phyloP scores from a whole-genome alignment of 164 flowering plant genomes.

The Berberis vulgaris region DNA sequence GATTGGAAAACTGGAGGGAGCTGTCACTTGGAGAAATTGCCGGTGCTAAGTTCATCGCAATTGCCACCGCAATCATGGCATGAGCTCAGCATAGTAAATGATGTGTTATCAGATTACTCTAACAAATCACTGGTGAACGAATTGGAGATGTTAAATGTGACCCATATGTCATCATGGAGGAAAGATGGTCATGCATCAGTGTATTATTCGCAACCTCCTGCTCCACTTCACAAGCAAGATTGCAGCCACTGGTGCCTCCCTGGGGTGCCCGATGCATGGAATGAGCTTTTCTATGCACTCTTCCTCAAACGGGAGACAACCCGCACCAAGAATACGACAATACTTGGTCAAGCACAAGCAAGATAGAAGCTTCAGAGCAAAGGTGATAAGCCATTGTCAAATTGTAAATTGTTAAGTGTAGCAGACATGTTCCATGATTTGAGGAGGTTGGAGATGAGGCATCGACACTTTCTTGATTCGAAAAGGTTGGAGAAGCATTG shows the following conservation, averaged over 20 bases:
- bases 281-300: constrained; percentile 71
- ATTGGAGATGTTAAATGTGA: constrained; percentile 48
- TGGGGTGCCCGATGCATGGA: constrained; percentile 92
- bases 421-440: too few relatives aligned
- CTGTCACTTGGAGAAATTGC: constrained; percentile 75
- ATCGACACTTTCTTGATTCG: not conserved
- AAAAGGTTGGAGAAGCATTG: not conserved
- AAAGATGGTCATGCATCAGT: constrained; percentile 88
- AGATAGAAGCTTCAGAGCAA: not conserved
- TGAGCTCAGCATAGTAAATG: constrained; percentile 27
- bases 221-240: constrained; percentile 71
- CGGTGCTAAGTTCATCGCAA: constrained; percentile 51
- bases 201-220: constrained; percentile 60
- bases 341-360: constrained; percentile 12
- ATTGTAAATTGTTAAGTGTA: too few relatives aligned
- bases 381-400: too few relatives aligned
- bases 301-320: constrained; percentile 30
- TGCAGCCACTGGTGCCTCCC: constrained; percentile 99
- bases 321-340: constrained; percentile 16
- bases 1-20: constrained; percentile 78
- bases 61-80: constrained; percentile 37
- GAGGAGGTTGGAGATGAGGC: too few relatives aligned
- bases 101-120: constrained; percentile 24
- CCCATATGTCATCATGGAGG: constrained; percentile 55
- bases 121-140: constrained; percentile 19